Evolutionary conservation across 768 basidiomycete genomes (phyloP).

Genomic region (Nidularia pulvinata): DNA sequence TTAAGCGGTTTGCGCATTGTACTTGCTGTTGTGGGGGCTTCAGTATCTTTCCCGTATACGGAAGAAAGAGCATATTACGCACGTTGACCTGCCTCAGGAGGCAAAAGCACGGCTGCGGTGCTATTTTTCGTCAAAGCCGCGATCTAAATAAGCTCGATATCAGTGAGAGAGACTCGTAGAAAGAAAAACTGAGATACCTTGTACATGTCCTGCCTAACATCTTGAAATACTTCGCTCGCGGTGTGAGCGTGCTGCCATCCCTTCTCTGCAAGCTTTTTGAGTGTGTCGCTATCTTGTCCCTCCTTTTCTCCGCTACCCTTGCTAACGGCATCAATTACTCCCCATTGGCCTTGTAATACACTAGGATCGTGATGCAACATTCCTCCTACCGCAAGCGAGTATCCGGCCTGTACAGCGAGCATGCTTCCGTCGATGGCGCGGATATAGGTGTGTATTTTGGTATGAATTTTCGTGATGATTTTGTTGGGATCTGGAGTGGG

Average conservation of each 20-base stretch:
- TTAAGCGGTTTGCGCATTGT: slow-evolving; percentile 28
- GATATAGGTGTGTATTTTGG: slow-evolving; percentile 20
- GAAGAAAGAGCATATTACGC: slow-evolving; percentile 6
- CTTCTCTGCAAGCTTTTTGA: slow-evolving; percentile 20
- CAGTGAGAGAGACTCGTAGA: background rate
- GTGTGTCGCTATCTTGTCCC: slow-evolving; percentile 12
- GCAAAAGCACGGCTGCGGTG: slow-evolving; percentile 24
- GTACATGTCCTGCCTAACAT: slow-evolving; percentile 32
- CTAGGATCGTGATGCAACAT: slow-evolving; percentile 17
- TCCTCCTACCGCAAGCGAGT: slow-evolving; percentile 20
- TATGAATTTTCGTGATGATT: slow-evolving; percentile 21
- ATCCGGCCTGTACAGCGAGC: slow-evolving; percentile 22
- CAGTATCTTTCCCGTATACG: background rate
- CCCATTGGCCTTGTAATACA: slow-evolving; percentile 7
- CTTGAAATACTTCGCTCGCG: slow-evolving; percentile 21
- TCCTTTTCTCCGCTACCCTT: background rate
- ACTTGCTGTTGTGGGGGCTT: slow-evolving; percentile 14
- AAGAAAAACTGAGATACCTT: slow-evolving; percentile 18
- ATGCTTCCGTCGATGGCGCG: slow-evolving; percentile 25
- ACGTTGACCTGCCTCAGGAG: slow-evolving; percentile 32
- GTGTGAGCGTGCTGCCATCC: slow-evolving; percentile 22
- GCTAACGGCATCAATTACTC: background rate
- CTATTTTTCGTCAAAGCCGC: slow-evolving; percentile 35
- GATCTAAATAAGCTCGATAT: slow-evolving; percentile 19
- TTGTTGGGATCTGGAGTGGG: slow-evolving; percentile 15